Base-by-base conservation (phyloP, 352 stramenopile genomes). In the Globisporangium nagaii region DNA sequence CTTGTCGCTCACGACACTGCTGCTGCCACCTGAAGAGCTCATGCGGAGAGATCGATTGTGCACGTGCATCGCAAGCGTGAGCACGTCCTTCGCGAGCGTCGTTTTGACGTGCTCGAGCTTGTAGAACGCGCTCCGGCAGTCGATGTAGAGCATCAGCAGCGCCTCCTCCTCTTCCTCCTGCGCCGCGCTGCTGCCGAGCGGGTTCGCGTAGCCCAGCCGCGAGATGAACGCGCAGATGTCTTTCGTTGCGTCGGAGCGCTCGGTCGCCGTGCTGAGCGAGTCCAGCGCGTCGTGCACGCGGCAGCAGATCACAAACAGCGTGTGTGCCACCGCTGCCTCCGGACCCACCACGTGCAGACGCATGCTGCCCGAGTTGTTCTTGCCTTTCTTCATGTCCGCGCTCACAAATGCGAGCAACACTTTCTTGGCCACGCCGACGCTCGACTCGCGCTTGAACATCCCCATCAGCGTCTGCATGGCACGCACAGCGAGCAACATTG, bases 201-300 rank as follows among this genome's bases (percentile, higher is more conserved):
- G 35, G 3, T 61, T 58, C 24, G 53, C 63, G 36, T 72, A 67
- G 43, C 84, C 84, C 22, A 94, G 67, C 8, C 79, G 62, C 1
- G 64, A 73, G 11, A 96, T 88, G 55, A 96, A 96, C n/a, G 76
- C 72, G 28, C 68, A 79, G 20, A 96, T 88, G 47, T 95, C 79
- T 9, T 61, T 64, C 4, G 69, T 77, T 1, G 74, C 76, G 10
- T 95, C 75, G 2, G 41, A 37, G 9, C 73, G 70, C n/a, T 93
- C 82, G 0, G 73, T 64, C 2, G 51, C 42, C 27, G 84, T 81
- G 55, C 80, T 89, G 2, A 96, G 62, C 13, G 75, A 86, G 60
- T 96, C 84, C 2, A 97, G 62, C 0, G 80, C 72, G 53, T 96
- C 86, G 40, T 96, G 85, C 0, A 96, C 69, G 12, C 80, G 75